Conservation (phyloP, 768 basidiomycete genomes). For the Gelatoporia subvermispora region DNA sequence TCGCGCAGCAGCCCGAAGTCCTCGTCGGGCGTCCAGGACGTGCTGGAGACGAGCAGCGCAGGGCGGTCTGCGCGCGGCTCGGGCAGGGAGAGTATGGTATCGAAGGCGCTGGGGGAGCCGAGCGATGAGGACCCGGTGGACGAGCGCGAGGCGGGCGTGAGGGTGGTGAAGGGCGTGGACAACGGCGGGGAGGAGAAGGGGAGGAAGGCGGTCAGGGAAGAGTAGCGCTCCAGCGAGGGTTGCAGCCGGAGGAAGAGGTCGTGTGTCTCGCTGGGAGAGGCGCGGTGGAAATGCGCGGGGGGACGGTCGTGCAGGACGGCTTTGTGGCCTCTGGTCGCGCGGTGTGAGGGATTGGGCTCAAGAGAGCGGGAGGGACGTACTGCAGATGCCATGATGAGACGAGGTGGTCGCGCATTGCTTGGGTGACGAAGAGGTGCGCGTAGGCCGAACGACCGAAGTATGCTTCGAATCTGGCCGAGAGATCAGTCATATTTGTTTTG, state of each 20-base stretch:
- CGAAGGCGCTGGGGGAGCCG: neutral
- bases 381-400: constrained; percentile 67
- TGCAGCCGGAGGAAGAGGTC: constrained; percentile 56
- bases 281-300: constrained; percentile 74
- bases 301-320: constrained; percentile 87
- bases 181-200: constrained; percentile 49
- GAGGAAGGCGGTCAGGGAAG: constrained; percentile 44
- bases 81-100: constrained; percentile 32
- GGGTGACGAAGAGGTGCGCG: constrained; percentile 91
- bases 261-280: constrained; percentile 67
- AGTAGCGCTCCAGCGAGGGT: constrained; percentile 50
- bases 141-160: constrained; percentile 21
- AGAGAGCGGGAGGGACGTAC: constrained; percentile 39
- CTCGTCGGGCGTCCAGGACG: constrained; percentile 97
- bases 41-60: constrained; percentile 85
- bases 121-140: neutral
- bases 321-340: constrained; percentile 59
- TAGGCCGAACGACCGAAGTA: constrained; percentile 77
- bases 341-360: neutral
- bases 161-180: constrained; percentile 59
- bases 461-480: constrained; percentile 64
- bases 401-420: constrained; percentile 75
- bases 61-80: constrained; percentile 67
- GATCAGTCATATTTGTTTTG: constrained; percentile 1
- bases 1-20: constrained; percentile 83